phyloP scores from a whole-genome alignment of 2,329 filamentous ascomycete genomes.

The Coleophoma eucalyptorum region DNA sequence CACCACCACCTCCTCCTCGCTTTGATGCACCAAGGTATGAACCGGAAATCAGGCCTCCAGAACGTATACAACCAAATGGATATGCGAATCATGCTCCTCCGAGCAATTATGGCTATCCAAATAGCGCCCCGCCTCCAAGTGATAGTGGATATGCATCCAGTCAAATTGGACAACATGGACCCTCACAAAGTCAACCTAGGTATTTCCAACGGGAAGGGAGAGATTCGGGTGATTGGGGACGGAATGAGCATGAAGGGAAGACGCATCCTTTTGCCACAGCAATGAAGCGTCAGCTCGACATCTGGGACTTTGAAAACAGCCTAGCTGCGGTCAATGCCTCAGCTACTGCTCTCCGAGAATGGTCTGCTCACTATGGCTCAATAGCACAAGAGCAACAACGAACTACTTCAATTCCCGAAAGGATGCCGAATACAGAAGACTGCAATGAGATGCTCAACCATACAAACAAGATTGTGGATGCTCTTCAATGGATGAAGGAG shows the following conservation, averaged over 20 bases:
- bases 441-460: slow-evolving; percentile 48
- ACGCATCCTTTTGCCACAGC: slow-evolving; percentile 17
- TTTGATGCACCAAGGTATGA: slow-evolving; percentile 23
- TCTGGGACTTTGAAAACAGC: slow-evolving; percentile 26
- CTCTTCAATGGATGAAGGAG: slow-evolving; percentile 54
- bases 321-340: slow-evolving; percentile 20
- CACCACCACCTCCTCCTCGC: slow-evolving; percentile 7
- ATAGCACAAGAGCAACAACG: slow-evolving; percentile 46
- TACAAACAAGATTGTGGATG: slow-evolving; percentile 25
- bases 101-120: slow-evolving; percentile 13
- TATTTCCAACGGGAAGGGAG: slow-evolving; percentile 23
- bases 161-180: slow-evolving; percentile 12
- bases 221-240: slow-evolving; percentile 15
- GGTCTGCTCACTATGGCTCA: slow-evolving; percentile 43
- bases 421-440: slow-evolving; percentile 43
- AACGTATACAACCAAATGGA: slow-evolving; percentile 16
- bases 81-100: slow-evolving; percentile 17
- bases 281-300: slow-evolving; percentile 22
- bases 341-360: slow-evolving; percentile 30
- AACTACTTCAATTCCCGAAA: slow-evolving; percentile 38
- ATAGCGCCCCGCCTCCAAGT: background rate
- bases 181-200: slow-evolving; percentile 16
- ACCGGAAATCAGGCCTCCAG: slow-evolving; percentile 16
- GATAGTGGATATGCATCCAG: slow-evolving; percentile 5
- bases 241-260: slow-evolving; percentile 11